A percentile compares a stretch with the other conserved stretches of the same genome.
phyloP scores from a whole-genome alignment of 805 yeast genomes.

The Sungouiozyma ichnusensis region DNA sequence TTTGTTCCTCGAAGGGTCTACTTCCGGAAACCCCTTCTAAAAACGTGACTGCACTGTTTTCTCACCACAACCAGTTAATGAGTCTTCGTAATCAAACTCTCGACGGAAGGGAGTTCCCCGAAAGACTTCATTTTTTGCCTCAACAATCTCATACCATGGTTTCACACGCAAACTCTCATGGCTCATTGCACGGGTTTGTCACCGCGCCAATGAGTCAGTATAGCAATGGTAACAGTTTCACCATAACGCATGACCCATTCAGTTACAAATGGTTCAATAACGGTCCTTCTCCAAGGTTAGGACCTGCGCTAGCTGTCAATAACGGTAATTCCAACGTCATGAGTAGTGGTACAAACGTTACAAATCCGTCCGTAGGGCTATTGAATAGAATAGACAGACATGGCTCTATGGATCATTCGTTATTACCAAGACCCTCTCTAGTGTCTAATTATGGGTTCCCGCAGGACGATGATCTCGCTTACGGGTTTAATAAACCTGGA shows the following conservation, averaged over 20 bases:
- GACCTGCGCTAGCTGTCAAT: not conserved
- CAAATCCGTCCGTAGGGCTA: not conserved
- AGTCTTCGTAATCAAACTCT: not conserved
- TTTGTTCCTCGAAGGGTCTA: no score
- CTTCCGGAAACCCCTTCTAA: no score
- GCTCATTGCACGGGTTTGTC: not conserved
- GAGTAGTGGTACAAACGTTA: not conserved
- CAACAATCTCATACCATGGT: not conserved
- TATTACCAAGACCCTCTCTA: not conserved
- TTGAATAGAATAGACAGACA: not conserved
- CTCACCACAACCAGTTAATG: not conserved
- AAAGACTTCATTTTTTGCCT: not conserved
- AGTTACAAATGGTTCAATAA: not conserved
- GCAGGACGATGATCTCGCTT: not conserved
- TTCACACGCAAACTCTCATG: not conserved
- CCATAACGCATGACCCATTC: not conserved
- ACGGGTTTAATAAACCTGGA: not conserved
- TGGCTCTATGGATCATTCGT: not conserved
- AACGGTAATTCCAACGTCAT: not conserved
- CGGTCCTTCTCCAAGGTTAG: not conserved
- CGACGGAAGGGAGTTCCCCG: not conserved
- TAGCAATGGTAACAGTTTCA: not conserved
- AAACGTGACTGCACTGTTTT: no score
- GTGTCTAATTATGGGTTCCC: not conserved
- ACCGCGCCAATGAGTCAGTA: not conserved